phyloP scores from a whole-genome alignment of 768 basidiomycete genomes.

The Kwoniella sp. region DNA sequence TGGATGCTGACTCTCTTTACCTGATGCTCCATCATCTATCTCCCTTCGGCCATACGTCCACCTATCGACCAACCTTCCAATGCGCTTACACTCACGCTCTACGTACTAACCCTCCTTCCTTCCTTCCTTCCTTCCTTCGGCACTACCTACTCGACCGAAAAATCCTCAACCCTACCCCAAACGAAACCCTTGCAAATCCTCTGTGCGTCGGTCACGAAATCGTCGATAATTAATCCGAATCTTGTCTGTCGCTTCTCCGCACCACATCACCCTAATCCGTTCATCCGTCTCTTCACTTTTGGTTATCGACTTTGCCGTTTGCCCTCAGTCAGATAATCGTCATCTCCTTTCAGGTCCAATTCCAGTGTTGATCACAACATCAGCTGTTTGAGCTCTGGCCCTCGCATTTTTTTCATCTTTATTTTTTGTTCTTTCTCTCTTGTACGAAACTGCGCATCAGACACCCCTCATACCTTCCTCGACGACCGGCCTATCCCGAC shows the following conservation, averaged over 20 bases:
- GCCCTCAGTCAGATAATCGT: not conserved
- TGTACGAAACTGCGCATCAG: not conserved
- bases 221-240: not conserved
- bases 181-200: not conserved
- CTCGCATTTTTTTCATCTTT: too few relatives aligned
- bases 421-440: too few relatives aligned
- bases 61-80: not conserved
- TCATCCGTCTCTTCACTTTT: not conserved
- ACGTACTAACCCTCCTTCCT: not conserved
- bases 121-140: too few relatives aligned
- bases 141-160: not conserved
- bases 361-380: not conserved
- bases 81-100: not conserved
- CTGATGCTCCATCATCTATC: not conserved
- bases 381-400: too few relatives aligned
- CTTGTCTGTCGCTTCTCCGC: too few relatives aligned
- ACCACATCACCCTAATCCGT: not conserved
- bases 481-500: not conserved
- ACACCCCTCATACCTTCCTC: not conserved
- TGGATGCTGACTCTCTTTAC: not conserved
- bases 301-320: not conserved
- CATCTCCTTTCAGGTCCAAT: not conserved
- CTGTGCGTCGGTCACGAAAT: constrained; percentile 2
- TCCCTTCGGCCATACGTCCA: too few relatives aligned
- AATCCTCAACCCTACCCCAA: not conserved